These are phyloP conservation scores for Cutaneotrichosporon curvatum DNA, from an alignment of 1,284 basidiomycete genomes.

Conservation along the genomic window DNA sequence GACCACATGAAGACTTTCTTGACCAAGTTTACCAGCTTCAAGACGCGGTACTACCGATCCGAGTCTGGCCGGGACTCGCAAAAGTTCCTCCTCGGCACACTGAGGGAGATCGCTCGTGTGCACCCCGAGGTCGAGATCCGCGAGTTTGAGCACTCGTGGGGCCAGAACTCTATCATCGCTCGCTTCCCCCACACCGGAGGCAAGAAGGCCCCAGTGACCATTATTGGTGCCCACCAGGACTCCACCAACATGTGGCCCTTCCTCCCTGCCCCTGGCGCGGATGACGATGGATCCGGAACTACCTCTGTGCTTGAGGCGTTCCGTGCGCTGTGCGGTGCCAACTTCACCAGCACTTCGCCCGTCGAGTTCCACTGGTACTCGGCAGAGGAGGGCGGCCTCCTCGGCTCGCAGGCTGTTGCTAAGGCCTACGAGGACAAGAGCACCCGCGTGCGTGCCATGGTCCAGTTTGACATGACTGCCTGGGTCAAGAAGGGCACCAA, in stretches of 20 bases:
- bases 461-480: conserved; percentile 78
- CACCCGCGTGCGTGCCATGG: conserved; percentile 76
- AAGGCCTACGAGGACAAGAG: conserved; percentile 60
- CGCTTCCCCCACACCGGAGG: conserved; percentile 46
- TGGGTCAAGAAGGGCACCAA: conserved; percentile 86
- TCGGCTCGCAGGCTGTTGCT: conserved; percentile 89
- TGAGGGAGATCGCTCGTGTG: conserved; percentile 61
- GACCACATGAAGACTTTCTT: conserved; percentile 55
- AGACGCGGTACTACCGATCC: conserved; percentile 49
- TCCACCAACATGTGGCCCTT: conserved; percentile 84
- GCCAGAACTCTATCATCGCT: conserved; percentile 79
- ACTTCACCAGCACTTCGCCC: conserved; percentile 63
- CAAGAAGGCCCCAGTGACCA: conserved; percentile 49
- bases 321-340: conserved; percentile 67
- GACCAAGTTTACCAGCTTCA: conserved; percentile 56
- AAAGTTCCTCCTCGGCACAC: conserved; percentile 68
- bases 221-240: conserved; percentile 82
- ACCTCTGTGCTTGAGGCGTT: conserved; percentile 89
- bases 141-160: conserved; percentile 86
- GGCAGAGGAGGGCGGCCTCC: conserved; percentile 89
- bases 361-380: conserved; percentile 97
- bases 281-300: conserved; percentile 85
- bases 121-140: conserved; percentile 61
- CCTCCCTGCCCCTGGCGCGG: conserved; percentile 66
- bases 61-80: conserved; percentile 69